A percentile compares a stretch with the other conserved stretches of the same genome.
Evolutionary conservation across 148 eudicot genomes (phyloP).

Genomic region (Vaccinium corymbosum): DNA sequence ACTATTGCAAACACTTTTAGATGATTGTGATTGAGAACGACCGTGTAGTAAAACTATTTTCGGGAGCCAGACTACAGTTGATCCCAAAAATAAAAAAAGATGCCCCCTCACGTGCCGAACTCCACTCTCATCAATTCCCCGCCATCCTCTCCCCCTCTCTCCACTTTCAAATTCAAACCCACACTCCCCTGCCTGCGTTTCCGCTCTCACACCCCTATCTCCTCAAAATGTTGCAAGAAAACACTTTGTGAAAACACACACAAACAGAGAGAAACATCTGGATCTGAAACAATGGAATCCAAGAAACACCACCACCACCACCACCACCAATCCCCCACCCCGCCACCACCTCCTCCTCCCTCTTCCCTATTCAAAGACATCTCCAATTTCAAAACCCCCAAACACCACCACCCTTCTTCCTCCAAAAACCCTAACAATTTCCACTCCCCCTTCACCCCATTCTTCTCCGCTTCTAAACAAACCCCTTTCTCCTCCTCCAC

Average conservation of each 20-base stretch:
- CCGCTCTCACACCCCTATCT: conserved; percentile 2
- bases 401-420: conserved; percentile 12
- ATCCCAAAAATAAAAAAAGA: no score
- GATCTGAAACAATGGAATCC: conserved; percentile 22
- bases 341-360: conserved; percentile 24
- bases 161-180: conserved; percentile 19
- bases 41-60: no score
- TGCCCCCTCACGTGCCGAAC: neutral
- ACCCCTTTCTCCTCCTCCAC: conserved; percentile 41
- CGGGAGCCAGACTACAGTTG: no score
- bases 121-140: neutral
- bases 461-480: conserved; percentile 60
- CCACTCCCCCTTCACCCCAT: conserved; percentile 31
- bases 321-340: conserved; percentile 23
- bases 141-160: neutral
- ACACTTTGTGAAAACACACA: neutral
- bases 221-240: neutral
- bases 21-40: no score
- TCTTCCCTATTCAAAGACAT: conserved; percentile 63
- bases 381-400: conserved; percentile 82
- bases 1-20: no score
- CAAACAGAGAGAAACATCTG: neutral
- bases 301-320: conserved; percentile 4
- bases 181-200: neutral
- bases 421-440: conserved; percentile 28